Base-by-base conservation (phyloP, 805 yeast genomes). In the Metahyphopichia silvanorum region DNA sequence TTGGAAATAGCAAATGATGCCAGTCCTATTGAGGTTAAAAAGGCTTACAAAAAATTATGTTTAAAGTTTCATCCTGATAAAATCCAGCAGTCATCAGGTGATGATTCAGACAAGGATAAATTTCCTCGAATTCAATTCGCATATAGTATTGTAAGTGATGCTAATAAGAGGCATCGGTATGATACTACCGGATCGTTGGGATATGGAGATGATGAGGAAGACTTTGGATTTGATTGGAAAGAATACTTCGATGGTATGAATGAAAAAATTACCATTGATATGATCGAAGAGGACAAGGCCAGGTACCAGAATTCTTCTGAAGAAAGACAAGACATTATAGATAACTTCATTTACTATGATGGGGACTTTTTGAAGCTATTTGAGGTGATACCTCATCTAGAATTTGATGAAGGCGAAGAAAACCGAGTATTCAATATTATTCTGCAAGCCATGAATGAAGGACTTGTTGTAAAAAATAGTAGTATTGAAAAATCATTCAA, bases 81-180 rank as follows among this genome's bases (percentile, higher is more conserved):
- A 49, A 55, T 71, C 23, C 29, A 66, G 63, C 47, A 60, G 61
- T 34, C 34, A 14, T 24, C 32, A 17, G 33, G 27, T 20, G 41
- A 36, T 16, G 39, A 30, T 16, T 39, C 35, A 6, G 57, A 51
- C 25, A 43, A 37, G 28, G 55, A 57, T 13, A 29, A 33, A 16
- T 87, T 88, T 54, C 83, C 86, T 31, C 60, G 74, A 43, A 70
- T 87, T 13, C 89, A 86, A 51, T 79, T 85, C 47, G 81, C 95
- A 14, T 86, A 84, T 53, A 65, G 80, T 26, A 69, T 87, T 1
- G 60, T 87, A 16, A 66, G 76, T 17, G 93, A 87, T 48, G 61
- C 69, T 1, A 53, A 56, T 22, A 71, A 74, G 40, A 64, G 86
- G 18, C 63, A 63, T 27, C 55, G 73, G 14, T 87, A 76, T 49